Evolutionary conservation across 2,329 filamentous ascomycete species (phyloP).

Genomic region (Akanthomyces lecanii): DNA sequence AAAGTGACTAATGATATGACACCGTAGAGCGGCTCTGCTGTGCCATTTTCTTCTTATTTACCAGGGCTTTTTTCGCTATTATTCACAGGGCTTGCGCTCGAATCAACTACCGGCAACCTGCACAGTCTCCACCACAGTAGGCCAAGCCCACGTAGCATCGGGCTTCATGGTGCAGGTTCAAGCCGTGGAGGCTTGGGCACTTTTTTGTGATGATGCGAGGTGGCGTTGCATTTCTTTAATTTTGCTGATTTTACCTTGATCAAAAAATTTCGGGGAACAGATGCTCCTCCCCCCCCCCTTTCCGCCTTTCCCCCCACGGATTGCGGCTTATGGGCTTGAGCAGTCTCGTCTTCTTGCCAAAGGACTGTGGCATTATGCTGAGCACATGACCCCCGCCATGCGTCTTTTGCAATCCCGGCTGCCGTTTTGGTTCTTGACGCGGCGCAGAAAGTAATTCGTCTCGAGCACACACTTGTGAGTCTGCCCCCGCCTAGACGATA

Average conservation of each 20-base stretch:
- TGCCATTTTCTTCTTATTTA: neutral
- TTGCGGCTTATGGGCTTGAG: neutral
- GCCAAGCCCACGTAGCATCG: constrained; percentile 15
- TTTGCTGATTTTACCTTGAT: neutral
- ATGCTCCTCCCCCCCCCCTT: too few species aligned
- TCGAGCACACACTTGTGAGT: too few species aligned
- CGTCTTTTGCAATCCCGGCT: neutral
- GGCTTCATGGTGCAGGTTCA: neutral
- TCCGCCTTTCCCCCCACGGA: too few species aligned
- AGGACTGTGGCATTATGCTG: neutral
- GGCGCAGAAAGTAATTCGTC: too few species aligned
- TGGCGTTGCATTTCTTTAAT: neutral
- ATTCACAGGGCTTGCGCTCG: neutral
- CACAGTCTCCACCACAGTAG: neutral
- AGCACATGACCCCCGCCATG: neutral
- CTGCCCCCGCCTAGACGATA: neutral
- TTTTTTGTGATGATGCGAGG: neutral
- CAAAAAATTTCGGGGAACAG: too few species aligned
- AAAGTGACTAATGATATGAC: neutral
- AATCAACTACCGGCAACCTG: neutral
- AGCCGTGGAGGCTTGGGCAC: neutral
- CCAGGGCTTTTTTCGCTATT: neutral
- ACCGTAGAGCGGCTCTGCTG: neutral
- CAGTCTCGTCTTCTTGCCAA: neutral
- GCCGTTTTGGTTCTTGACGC: neutral